Percentiles rank a stretch among this genome's conserved stretches.
Evolutionary conservation across 768 basidiomycete species (phyloP).

Genomic region (Trametopsis cervina): DNA sequence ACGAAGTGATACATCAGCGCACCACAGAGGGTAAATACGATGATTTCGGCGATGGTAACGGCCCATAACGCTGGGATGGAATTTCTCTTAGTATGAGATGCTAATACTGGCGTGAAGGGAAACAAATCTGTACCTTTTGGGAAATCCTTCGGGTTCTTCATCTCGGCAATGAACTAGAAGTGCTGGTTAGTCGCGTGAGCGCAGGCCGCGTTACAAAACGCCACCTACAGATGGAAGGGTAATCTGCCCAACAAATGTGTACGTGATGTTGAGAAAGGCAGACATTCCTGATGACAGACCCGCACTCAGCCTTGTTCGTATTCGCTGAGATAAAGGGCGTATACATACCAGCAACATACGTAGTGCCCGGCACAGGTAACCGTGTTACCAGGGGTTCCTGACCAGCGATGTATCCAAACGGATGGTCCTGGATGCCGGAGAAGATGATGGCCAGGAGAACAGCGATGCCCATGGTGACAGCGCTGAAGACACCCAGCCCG

Average conservation of each 20-base stretch:
- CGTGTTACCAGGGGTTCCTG: slow-evolving; percentile 31
- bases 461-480: slow-evolving; percentile 40
- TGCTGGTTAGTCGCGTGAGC: too few species aligned
- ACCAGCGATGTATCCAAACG: slow-evolving; percentile 32
- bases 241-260: slow-evolving; percentile 39
- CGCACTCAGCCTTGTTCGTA: slow-evolving; percentile 12
- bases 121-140: slow-evolving; percentile 28
- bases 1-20: slow-evolving; percentile 36
- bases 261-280: slow-evolving; percentile 40
- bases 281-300: slow-evolving; percentile 24
- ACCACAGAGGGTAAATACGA: slow-evolving; percentile 38
- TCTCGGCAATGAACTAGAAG: slow-evolving; percentile 35
- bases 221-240: slow-evolving; percentile 32
- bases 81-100: not conserved
- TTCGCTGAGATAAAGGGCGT: not conserved
- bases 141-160: slow-evolving; percentile 41
- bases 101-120: not conserved
- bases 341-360: slow-evolving; percentile 32
- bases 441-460: slow-evolving; percentile 38
- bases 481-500: slow-evolving; percentile 33
- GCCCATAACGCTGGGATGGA: slow-evolving; percentile 31
- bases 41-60: slow-evolving; percentile 34
- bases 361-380: slow-evolving; percentile 31
- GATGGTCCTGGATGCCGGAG: slow-evolving; percentile 33
- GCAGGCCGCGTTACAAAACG: not conserved